These are phyloP conservation scores for Salvia rosmarinus DNA, from an alignment of 257 asterid genomes.

Conservation along the genomic window DNA sequence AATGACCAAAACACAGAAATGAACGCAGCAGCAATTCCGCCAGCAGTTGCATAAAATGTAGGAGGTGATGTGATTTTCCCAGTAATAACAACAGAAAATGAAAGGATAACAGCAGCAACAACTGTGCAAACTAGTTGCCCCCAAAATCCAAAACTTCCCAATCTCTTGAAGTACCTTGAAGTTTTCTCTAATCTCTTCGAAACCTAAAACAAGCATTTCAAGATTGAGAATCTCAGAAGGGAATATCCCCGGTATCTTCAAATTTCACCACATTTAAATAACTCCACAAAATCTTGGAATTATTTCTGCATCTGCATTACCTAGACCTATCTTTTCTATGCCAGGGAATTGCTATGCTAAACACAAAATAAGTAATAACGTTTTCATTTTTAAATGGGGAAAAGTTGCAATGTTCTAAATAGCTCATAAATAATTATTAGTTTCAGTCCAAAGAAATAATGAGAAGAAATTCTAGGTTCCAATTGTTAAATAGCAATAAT, in stretches of 20 bases:
- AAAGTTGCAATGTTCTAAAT: background rate
- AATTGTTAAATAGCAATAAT: background rate
- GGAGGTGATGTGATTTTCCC: constrained; percentile 88
- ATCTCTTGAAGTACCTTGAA: constrained; percentile 81
- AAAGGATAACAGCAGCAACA: constrained; percentile 85
- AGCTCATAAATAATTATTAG: background rate
- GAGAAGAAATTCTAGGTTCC: background rate
- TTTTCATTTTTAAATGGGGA: background rate
- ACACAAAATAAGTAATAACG: background rate
- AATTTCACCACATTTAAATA: too few relatives aligned
- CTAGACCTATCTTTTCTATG: background rate
- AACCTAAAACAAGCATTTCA: constrained; percentile 53
- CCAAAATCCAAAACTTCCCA: constrained; percentile 97
- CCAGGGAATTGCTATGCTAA: constrained; percentile 9
- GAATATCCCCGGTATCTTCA: too few relatives aligned
- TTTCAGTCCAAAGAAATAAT: constrained; percentile 23
- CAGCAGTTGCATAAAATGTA: constrained; percentile 90
- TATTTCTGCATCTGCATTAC: constrained; percentile 22
- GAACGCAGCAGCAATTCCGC: constrained; percentile 87
- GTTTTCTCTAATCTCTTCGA: constrained; percentile 84
- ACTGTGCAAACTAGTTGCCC: constrained; percentile 84
- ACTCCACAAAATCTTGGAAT: too few relatives aligned
- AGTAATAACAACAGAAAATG: constrained; percentile 71
- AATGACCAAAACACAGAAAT: constrained; percentile 95
- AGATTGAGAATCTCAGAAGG: background rate